phyloP scores from a whole-genome alignment of 495 filamentous ascomycete species.

The Neurospora hispaniola region DNA sequence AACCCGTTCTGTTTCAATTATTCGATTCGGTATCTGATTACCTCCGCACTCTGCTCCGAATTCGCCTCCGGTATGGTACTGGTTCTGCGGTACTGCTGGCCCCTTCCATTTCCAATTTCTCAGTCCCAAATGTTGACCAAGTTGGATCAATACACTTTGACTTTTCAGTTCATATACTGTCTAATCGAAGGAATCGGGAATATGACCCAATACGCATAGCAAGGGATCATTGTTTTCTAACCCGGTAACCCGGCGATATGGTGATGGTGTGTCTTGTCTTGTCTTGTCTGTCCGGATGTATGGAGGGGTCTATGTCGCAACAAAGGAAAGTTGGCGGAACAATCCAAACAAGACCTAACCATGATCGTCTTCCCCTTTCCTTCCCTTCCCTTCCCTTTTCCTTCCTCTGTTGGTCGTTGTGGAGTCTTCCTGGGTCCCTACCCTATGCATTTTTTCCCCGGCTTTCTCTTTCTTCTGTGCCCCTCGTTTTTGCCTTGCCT shows the following conservation, averaged over 20 bases:
- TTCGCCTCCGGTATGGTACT: neutral
- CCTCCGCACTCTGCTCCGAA: neutral
- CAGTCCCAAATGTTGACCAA: neutral
- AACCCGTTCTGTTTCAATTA: neutral
- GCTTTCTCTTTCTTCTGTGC: neutral
- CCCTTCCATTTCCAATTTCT: neutral
- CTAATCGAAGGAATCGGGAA: neutral
- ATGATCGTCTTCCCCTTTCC: neutral
- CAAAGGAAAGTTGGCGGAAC: neutral
- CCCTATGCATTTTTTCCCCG: too few species aligned
- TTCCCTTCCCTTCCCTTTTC: neutral
- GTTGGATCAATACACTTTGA: neutral
- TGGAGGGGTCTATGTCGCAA: neutral
- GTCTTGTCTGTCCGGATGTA: neutral
- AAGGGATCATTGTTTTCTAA: neutral
- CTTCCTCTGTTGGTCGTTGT: neutral
- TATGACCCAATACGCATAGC: neutral
- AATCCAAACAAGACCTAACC: neutral
- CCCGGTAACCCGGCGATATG: neutral
- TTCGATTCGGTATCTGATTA: neutral
- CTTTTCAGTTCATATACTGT: neutral
- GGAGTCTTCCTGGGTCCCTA: neutral
- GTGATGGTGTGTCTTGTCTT: neutral
- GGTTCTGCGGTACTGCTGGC: neutral
- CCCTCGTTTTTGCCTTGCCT: neutral